Conservation (phyloP, 345 rosid species). For the Gossypium herbaceum region DNA sequence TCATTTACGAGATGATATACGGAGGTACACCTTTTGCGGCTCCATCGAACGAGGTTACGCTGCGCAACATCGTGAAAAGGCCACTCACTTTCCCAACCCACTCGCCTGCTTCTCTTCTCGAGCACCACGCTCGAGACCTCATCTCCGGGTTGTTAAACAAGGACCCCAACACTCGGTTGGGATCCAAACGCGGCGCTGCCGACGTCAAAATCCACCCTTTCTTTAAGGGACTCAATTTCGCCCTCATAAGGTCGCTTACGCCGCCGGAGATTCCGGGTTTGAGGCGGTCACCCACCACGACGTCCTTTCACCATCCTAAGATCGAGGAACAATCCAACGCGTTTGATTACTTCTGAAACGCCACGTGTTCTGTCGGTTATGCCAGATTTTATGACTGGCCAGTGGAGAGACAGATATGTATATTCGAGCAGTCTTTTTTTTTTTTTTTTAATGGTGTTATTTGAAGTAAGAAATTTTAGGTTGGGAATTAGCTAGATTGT, state of each 20-base stretch:
- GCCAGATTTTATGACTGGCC: conserved; percentile 12
- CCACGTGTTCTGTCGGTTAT: conserved; percentile 32
- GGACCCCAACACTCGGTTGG: conserved; percentile 67
- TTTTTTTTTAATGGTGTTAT: too few relatives aligned
- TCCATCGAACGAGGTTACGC: conserved; percentile 63
- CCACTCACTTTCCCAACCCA: conserved; percentile 54
- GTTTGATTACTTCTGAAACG: conserved; percentile 63
- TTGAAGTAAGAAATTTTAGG: too few relatives aligned
- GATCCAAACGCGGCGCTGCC: conserved; percentile 78
- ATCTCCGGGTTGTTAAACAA: conserved; percentile 66
- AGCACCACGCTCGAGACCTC: conserved; percentile 65
- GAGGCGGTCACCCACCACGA: conserved; percentile 31
- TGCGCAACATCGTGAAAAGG: conserved; percentile 71
- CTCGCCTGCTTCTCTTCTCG: conserved; percentile 39
- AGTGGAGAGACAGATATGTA: conserved; percentile 21
- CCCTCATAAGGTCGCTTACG: conserved; percentile 59
- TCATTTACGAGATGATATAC: conserved; percentile 78
- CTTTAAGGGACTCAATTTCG: conserved; percentile 75
- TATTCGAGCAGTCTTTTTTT: conserved; percentile 11
- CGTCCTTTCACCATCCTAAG: conserved; percentile 26
- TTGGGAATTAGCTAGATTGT: too few relatives aligned
- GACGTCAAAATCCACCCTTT: conserved; percentile 83
- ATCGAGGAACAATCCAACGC: conserved; percentile 34
- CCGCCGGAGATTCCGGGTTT: conserved; percentile 68
- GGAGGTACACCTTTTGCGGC: conserved; percentile 83